Evolutionary conservation across 371 early-diverging fungal species (phyloP), one percentile per base, ranked within the genome.

Genomic region (Apophysomyces sp.): DNA sequence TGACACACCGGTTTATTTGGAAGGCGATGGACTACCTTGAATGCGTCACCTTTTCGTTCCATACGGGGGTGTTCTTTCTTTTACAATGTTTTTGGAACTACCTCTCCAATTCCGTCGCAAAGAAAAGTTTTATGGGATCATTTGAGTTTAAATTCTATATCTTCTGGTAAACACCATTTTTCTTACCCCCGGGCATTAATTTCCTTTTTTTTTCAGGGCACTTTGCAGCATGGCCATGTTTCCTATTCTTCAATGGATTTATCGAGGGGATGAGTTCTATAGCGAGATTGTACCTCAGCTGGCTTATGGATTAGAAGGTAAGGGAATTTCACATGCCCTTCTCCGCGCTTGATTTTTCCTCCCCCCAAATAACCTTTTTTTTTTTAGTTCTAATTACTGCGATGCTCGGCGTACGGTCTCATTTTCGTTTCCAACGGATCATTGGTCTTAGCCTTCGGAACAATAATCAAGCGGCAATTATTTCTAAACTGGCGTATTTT

Each of bases 71-170:
- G 2, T 72, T 79, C 30, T 79, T 70, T 36, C 55, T 79, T 26
- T 58, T 79, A 49, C 80, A 79, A 51, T 72, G 73, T 13, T 79
- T 79, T 41, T 79, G 80, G 80, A 74, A 74, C 53, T 79, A 79
- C 52, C 69, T 77, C 1, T 67, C 75, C 0, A 72, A 74, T 55
- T 58, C 73, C 8, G 71, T 77, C 12, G 77, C 74, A 5, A 68
- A 68, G 56, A 63, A 63, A 27, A 71, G 67, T 28, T 76, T 79
- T 24, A 79, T 79, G 74, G 52, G 77, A 30, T 74, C 75, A 13
- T 68, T 59, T 39, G 80, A 79, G 65, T 79, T 76, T 58, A 69
- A 60, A 40, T 58, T 71, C 49, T 74, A 79, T 53, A 68, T 79
- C 49, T 34, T 70, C 2, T 74, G 74, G 80, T 76, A 72, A 61